Evolutionary conservation across 768 basidiomycete species (phyloP).

Genomic region (Multifurca ochricompacta): DNA sequence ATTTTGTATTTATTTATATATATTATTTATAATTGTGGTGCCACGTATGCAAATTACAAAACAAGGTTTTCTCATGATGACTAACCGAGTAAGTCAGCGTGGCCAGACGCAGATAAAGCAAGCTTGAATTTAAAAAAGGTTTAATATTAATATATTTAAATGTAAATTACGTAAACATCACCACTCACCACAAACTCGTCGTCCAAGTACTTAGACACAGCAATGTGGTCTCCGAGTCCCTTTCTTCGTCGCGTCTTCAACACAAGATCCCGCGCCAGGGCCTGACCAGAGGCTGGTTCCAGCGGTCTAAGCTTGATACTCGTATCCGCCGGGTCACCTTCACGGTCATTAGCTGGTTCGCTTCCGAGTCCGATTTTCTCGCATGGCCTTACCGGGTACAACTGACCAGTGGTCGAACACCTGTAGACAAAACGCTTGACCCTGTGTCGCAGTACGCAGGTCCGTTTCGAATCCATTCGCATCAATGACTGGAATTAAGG

Average conservation of each 20-base stretch:
- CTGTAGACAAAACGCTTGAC: constrained; percentile 97
- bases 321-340: constrained; percentile 96
- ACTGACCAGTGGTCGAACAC: constrained; percentile 99
- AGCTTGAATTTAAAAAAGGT: constrained; percentile 55
- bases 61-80: constrained; percentile 28
- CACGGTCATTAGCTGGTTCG: not conserved
- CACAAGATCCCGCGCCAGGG: constrained; percentile 88
- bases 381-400: constrained; percentile 71
- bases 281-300: constrained; percentile 95
- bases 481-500: constrained; percentile 95
- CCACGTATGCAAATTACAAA: constrained; percentile 35
- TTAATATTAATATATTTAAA: constrained; percentile 1
- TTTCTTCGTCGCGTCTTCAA: constrained; percentile 95
- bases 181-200: constrained; percentile 89
- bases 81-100: constrained; percentile 80
- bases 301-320: constrained; percentile 93
- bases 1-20: constrained; percentile 23
- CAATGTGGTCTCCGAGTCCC: constrained; percentile 93
- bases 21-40: constrained; percentile 29
- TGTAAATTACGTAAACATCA: too few species aligned
- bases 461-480: constrained; percentile 99
- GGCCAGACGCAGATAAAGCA: constrained; percentile 91
- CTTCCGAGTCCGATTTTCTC: not conserved
- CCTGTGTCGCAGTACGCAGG: constrained; percentile 93
- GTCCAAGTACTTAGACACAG: constrained; percentile 94